phyloP scores from a whole-genome alignment of 1,284 basidiomycete species.

The Lentinus polychrous region DNA sequence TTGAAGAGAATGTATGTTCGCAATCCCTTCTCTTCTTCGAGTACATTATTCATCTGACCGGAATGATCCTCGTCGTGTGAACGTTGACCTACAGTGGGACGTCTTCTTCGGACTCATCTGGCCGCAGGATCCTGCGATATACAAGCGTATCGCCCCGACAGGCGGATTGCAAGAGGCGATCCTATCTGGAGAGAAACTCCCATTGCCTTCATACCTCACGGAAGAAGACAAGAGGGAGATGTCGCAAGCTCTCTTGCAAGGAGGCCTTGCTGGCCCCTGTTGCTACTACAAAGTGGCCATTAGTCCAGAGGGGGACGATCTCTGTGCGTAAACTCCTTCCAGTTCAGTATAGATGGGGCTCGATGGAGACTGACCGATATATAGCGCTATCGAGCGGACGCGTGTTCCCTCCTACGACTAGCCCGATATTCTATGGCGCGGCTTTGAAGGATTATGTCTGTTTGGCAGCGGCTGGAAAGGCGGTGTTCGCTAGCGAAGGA shows the following conservation, averaged over 20 bases:
- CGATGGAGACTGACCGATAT: no score
- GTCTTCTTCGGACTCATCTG: conserved; percentile 26
- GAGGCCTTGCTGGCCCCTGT: conserved; percentile 24
- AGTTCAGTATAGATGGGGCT: no score
- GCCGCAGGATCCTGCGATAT: conserved; percentile 20
- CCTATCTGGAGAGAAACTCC: conserved; percentile 16
- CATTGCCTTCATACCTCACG: conserved; percentile 21
- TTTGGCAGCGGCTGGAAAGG: conserved; percentile 14
- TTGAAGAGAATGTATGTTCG: conserved; percentile 28
- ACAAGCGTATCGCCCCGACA: conserved; percentile 26
- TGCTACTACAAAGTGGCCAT: conserved; percentile 28
- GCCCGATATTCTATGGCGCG: conserved; percentile 26
- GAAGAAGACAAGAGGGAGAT: conserved; percentile 20
- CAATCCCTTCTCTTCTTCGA: no score
- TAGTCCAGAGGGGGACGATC: conserved; percentile 19
- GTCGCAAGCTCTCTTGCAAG: conserved; percentile 17
- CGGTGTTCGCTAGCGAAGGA: conserved; percentile 8
- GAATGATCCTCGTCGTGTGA: no score
- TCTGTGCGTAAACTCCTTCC: conserved; percentile 10
- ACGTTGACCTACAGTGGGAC: conserved; percentile 13
- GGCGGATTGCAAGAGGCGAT: conserved; percentile 27
- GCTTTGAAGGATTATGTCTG: conserved; percentile 23
- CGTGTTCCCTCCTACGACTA: conserved; percentile 21
- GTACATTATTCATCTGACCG: no score
- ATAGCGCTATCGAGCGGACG: conserved; percentile 21